phyloP scores from a whole-genome alignment of 495 filamentous ascomycete species.

The Baudoinia panamericana region DNA sequence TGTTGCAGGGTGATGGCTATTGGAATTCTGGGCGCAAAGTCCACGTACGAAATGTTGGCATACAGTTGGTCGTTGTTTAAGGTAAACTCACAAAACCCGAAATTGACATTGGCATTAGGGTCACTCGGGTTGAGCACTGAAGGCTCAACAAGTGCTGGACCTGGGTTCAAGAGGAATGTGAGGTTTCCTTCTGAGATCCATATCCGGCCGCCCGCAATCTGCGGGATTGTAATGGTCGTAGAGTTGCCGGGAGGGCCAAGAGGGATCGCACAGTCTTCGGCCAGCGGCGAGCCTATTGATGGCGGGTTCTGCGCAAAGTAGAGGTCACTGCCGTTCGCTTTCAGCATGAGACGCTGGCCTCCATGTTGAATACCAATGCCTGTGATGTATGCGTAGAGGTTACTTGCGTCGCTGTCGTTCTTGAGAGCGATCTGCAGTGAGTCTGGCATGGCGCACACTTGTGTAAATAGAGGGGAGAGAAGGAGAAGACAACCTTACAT shows the following conservation, averaged over 20 bases:
- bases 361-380: slow-evolving; percentile 49
- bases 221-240: slow-evolving; percentile 39
- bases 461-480: too few species aligned
- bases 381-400: slow-evolving; percentile 58
- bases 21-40: slow-evolving; percentile 52
- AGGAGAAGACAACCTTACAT: too few species aligned
- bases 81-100: slow-evolving; percentile 66
- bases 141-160: slow-evolving; percentile 58
- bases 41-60: slow-evolving; percentile 63
- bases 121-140: slow-evolving; percentile 52
- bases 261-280: slow-evolving; percentile 45
- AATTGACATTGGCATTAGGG: slow-evolving; percentile 48
- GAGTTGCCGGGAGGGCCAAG: slow-evolving; percentile 48
- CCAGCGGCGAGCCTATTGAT: slow-evolving; percentile 33
- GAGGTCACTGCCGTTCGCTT: slow-evolving; percentile 43
- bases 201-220: slow-evolving; percentile 22
- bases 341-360: slow-evolving; percentile 47
- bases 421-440: slow-evolving; percentile 40
- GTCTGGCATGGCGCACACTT: too few species aligned
- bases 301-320: slow-evolving; percentile 44
- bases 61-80: slow-evolving; percentile 54
- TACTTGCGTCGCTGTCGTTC: slow-evolving; percentile 49
- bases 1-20: slow-evolving; percentile 48
- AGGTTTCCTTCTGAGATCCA: slow-evolving; percentile 55
- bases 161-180: slow-evolving; percentile 58